Evolutionary conservation across 306 rosid genomes (phyloP).

Genomic region (Alnus rubra): DNA sequence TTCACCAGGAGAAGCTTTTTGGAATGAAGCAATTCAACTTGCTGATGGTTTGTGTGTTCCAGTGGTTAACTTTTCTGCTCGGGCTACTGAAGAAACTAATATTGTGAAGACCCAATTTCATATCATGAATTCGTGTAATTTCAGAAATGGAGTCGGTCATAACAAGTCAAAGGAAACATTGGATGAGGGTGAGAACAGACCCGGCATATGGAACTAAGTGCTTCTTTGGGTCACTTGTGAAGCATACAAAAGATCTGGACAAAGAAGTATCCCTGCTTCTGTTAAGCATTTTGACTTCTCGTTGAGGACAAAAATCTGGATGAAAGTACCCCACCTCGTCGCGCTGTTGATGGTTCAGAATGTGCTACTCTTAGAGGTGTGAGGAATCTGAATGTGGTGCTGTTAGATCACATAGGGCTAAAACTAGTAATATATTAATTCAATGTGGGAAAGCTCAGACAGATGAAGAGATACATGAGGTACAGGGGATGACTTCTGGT

Average conservation of each 20-base stretch:
- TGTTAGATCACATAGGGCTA: slow-evolving; percentile 10
- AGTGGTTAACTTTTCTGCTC: slow-evolving; percentile 34
- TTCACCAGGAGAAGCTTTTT: slow-evolving; percentile 96
- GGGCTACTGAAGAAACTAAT: slow-evolving; percentile 41
- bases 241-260: slow-evolving; percentile 41
- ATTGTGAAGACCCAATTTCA: slow-evolving; percentile 36
- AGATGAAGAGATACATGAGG: slow-evolving; percentile 36
- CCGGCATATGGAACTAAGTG: slow-evolving; percentile 31
- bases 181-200: slow-evolving; percentile 43
- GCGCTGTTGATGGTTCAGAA: slow-evolving; percentile 32
- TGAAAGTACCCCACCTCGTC: slow-evolving; percentile 38
- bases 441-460: slow-evolving; percentile 28
- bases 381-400: slow-evolving; percentile 39
- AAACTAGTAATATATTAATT: slow-evolving; percentile 14
- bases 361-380: slow-evolving; percentile 30
- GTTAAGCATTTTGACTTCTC: slow-evolving; percentile 94
- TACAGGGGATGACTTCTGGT: slow-evolving; percentile 36
- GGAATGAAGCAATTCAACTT: slow-evolving; percentile 91
- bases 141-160: slow-evolving; percentile 47
- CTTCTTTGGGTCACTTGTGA: slow-evolving; percentile 39
- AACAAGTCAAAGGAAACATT: slow-evolving; percentile 46
- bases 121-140: slow-evolving; percentile 46
- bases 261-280: slow-evolving; percentile 60
- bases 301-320: slow-evolving; percentile 61
- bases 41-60: slow-evolving; percentile 80